Percentiles rank a stretch among this genome's conserved stretches.
Conservation (phyloP, 1,284 basidiomycete genomes). For the Ceratobasidium sp. region DNA sequence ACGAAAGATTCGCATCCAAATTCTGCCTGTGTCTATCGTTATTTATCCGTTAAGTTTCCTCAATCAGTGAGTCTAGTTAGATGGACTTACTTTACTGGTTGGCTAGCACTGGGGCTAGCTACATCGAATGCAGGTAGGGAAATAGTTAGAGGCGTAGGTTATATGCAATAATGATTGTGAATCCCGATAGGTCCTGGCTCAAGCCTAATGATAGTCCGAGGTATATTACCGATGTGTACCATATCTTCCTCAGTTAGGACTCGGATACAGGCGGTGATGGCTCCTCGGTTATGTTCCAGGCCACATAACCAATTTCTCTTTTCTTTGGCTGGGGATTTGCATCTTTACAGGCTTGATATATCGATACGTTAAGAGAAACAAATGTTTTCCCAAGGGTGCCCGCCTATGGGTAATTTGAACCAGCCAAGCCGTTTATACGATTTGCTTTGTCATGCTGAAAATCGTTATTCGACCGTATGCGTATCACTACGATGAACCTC, state of each 20-base stretch:
- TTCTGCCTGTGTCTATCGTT: slow-evolving; percentile 46
- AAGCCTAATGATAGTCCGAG: too few relatives aligned
- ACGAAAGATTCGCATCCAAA: slow-evolving; percentile 40
- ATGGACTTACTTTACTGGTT: background rate
- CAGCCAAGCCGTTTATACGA: too few relatives aligned
- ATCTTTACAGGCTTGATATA: background rate
- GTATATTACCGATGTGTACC: too few relatives aligned
- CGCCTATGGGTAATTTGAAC: background rate
- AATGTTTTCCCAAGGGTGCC: background rate
- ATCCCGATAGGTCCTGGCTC: too few relatives aligned
- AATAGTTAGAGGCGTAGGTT: background rate
- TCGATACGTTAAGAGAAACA: background rate
- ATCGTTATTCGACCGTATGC: too few relatives aligned
- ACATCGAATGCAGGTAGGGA: slow-evolving; percentile 8
- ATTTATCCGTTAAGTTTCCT: slow-evolving; percentile 53
- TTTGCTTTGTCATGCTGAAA: too few relatives aligned
- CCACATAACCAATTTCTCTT: slow-evolving; percentile 26
- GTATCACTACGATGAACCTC: too few relatives aligned
- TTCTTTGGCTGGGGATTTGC: background rate
- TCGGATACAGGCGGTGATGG: background rate
- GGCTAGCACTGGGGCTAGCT: background rate
- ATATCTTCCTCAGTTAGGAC: background rate
- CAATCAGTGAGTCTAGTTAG: slow-evolving; percentile 45
- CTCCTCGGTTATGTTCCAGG: background rate
- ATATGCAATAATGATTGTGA: too few relatives aligned